A percentile compares a stretch with the other conserved stretches of the same genome.
phyloP scores from a whole-genome alignment of 306 rosid species.

The Prunus padus region DNA sequence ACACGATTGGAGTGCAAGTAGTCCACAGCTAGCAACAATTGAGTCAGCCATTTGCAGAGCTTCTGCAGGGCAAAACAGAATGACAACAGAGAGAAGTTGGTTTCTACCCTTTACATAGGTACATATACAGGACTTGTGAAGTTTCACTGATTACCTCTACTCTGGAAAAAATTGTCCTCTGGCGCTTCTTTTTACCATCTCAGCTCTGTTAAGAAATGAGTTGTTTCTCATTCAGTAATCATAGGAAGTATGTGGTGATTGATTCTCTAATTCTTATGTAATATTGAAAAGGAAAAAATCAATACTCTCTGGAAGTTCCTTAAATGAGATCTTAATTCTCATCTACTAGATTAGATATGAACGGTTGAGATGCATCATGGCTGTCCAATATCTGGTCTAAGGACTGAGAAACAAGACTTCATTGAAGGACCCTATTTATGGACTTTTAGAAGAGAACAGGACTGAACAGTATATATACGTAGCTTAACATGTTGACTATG shows the following conservation, averaged over 20 bases:
- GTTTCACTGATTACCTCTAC: constrained; percentile 61
- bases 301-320: background rate
- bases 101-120: constrained; percentile 10
- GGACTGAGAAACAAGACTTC: background rate
- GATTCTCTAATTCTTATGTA: background rate
- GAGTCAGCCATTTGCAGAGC: constrained; percentile 93
- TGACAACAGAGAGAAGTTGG: constrained; percentile 9
- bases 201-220: constrained; percentile 56
- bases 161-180: constrained; percentile 70
- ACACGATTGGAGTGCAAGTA: constrained; percentile 89
- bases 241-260: background rate
- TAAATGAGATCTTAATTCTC: background rate
- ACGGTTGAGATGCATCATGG: background rate
- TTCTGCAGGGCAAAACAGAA: constrained; percentile 46
- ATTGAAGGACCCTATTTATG: background rate
- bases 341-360: background rate
- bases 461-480: background rate
- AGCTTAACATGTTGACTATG: background rate
- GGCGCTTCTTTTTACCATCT: constrained; percentile 65
- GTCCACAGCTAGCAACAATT: constrained; percentile 81
- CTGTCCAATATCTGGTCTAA: constrained; percentile 3
- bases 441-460: background rate
- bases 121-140: constrained; percentile 18
- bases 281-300: background rate
- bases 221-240: background rate